Percentiles rank a stretch among this genome's conserved stretches.
Evolutionary conservation across 257 asterid species (phyloP).

Genomic region (Primulina tabacum): DNA sequence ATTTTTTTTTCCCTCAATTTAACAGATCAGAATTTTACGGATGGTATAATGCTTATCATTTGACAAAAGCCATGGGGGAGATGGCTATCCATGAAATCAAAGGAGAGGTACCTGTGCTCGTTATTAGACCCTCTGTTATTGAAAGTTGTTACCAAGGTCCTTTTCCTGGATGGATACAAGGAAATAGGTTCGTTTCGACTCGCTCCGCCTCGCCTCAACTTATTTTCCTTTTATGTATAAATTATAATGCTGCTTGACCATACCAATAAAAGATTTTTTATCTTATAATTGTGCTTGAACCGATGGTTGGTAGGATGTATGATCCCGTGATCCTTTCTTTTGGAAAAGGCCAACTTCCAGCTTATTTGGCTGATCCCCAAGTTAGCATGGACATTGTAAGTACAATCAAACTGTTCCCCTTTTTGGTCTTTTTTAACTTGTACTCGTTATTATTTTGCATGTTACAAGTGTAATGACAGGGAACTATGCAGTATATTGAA

Average conservation of each 20-base stretch:
- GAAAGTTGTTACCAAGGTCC: conserved; percentile 43
- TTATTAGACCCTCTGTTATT: conserved; percentile 42
- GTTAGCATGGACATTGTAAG: conserved; percentile 39
- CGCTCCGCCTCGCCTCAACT: too few species aligned
- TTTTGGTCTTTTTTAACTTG: too few species aligned
- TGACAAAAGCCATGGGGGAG: conserved; percentile 55
- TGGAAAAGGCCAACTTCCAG: conserved; percentile 53
- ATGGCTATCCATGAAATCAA: conserved; percentile 41
- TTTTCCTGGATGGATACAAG: conserved; percentile 62
- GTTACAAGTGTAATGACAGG: too few species aligned
- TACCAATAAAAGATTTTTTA: too few species aligned
- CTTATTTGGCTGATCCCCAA: conserved; percentile 35
- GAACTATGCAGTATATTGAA: too few species aligned
- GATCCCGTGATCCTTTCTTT: conserved; percentile 43
- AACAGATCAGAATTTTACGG: conserved; percentile 40
- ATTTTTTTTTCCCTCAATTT: too few species aligned
- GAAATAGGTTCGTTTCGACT: conserved; percentile 31
- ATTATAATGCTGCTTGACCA: too few species aligned
- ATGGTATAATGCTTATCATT: conserved; percentile 40
- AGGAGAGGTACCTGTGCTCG: conserved; percentile 41
- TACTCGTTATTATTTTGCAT: too few species aligned
- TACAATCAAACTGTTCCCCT: too few species aligned
- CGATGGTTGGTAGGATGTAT: conserved; percentile 24
- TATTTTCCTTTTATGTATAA: too few species aligned
- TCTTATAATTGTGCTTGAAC: background rate